Percentiles rank a stretch among this genome's conserved stretches.
Conservation (phyloP, 345 rosid genomes). For the Isatis tinctoria region DNA sequence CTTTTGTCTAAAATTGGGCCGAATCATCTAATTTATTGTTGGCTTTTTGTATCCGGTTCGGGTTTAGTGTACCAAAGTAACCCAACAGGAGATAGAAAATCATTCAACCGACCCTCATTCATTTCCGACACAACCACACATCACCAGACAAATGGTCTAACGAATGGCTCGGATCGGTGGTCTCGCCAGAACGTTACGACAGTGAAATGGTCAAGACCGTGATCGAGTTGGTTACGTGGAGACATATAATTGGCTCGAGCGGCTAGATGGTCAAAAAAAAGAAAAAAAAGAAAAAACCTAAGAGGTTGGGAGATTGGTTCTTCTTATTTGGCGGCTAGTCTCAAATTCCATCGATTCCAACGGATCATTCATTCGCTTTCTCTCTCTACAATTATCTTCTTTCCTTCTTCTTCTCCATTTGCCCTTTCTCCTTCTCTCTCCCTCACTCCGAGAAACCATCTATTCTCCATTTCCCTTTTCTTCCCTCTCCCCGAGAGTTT, state of each 20-base stretch:
- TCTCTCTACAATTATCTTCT: conserved; percentile 17
- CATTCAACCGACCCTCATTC: background rate
- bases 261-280: background rate
- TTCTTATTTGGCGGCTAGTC: conserved; percentile 33
- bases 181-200: conserved; percentile 28
- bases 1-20: background rate
- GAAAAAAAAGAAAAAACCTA: background rate
- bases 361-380: conserved; percentile 17
- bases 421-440: background rate
- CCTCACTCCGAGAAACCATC: conserved; percentile 11
- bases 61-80: background rate
- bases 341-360: conserved; percentile 28
- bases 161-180: conserved; percentile 30
- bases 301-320: background rate
- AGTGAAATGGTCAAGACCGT: conserved; percentile 63
- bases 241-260: background rate
- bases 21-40: background rate
- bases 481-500: background rate
- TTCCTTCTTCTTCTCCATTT: background rate
- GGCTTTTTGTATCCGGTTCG: background rate
- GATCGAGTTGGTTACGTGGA: conserved; percentile 33
- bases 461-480: background rate
- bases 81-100: background rate
- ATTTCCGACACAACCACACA: background rate
- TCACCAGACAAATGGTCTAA: background rate